Conservation (phyloP, 768 basidiomycete species). For the Boletus rubroflammeus region DNA sequence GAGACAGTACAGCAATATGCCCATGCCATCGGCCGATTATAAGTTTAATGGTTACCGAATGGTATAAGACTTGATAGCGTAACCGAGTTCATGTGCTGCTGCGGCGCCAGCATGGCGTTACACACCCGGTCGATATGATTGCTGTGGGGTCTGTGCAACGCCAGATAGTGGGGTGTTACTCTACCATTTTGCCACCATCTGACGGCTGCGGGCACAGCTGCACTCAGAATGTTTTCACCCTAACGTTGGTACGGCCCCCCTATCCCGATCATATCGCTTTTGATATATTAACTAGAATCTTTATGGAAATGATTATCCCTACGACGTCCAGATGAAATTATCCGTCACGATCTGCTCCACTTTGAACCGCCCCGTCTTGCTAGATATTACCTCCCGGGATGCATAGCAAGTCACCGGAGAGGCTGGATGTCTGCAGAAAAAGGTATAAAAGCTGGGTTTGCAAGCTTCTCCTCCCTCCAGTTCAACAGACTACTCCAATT, state of each 20-base stretch:
- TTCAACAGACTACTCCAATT: neutral
- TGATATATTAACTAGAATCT: neutral
- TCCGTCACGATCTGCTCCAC: neutral
- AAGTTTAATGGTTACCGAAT: neutral
- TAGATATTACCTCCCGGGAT: neutral
- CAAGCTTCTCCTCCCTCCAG: neutral
- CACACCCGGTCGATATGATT: neutral
- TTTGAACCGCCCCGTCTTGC: neutral
- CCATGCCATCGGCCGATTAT: neutral
- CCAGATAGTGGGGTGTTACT: neutral
- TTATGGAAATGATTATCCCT: neutral
- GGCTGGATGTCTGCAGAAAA: neutral
- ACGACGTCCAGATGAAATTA: neutral
- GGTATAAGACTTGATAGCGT: neutral
- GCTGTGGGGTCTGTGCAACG: neutral
- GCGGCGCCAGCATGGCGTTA: neutral
- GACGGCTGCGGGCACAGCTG: neutral
- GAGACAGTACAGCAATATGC: neutral
- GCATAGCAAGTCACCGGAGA: neutral
- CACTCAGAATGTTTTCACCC: neutral
- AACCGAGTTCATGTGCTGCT: neutral
- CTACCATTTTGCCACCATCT: neutral
- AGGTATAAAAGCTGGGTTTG: constrained; percentile 13
- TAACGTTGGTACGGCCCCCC: neutral
- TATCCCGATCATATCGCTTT: neutral